Evolutionary conservation across 306 rosid species (phyloP).

Genomic region (Abrus precatorius): DNA sequence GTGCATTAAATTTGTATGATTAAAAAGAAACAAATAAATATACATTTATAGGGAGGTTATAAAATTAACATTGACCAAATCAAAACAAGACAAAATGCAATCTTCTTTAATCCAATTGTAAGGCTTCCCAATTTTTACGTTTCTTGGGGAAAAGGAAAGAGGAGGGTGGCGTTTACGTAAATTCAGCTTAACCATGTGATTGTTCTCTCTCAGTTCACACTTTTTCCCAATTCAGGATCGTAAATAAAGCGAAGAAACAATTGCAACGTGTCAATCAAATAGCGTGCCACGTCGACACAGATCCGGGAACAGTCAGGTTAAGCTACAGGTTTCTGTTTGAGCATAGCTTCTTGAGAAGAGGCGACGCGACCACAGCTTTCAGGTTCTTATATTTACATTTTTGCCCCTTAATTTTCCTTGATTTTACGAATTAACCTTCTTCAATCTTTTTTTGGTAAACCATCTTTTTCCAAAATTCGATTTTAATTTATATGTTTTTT

Average conservation of each 20-base stretch:
- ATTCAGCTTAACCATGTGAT: slow-evolving; percentile 43
- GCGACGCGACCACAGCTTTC: neutral
- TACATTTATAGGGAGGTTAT: neutral
- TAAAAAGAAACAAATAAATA: neutral
- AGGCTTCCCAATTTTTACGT: slow-evolving; percentile 26
- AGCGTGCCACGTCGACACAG: neutral
- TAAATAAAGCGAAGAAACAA: neutral
- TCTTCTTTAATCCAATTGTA: neutral
- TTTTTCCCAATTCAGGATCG: neutral
- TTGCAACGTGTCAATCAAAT: neutral
- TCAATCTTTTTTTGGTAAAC: no score
- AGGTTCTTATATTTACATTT: neutral
- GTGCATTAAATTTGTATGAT: neutral
- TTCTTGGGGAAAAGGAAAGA: slow-evolving; percentile 38
- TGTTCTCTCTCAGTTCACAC: neutral
- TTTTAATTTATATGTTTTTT: no score
- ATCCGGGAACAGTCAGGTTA: slow-evolving; percentile 17
- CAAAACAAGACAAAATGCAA: neutral
- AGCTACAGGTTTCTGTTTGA: neutral
- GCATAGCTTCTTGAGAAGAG: slow-evolving; percentile 2
- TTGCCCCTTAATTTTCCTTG: neutral
- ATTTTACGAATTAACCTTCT: neutral
- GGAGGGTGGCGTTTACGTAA: slow-evolving; percentile 50
- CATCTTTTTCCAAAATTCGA: no score
- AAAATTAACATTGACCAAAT: neutral